Evolutionary conservation across 805 yeast genomes (phyloP).

Genomic region (Lachancea waltii): DNA sequence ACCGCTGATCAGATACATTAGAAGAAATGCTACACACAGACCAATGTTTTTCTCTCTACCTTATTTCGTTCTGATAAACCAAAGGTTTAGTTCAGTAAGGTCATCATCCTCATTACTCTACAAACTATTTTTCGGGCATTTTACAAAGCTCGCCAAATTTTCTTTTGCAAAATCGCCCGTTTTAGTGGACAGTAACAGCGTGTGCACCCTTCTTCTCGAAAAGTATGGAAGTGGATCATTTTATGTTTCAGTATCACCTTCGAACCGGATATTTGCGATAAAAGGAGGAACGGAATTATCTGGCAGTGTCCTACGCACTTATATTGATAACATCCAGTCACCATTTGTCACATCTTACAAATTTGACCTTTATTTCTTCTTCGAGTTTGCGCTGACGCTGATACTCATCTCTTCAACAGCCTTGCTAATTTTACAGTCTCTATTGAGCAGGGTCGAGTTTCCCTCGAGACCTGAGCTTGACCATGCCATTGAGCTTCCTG

Average conservation of each 20-base stretch:
- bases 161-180: constrained; percentile 8
- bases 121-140: constrained; percentile 11
- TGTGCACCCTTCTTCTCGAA: constrained; percentile 10
- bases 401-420: constrained; percentile 47
- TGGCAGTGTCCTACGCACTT: background rate
- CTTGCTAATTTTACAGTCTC: constrained; percentile 38
- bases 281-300: background rate
- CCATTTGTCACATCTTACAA: constrained; percentile 32
- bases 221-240: constrained; percentile 2
- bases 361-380: constrained; percentile 44
- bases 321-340: constrained; percentile 14
- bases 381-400: constrained; percentile 50
- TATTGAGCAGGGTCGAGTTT: constrained; percentile 7
- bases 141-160: constrained; percentile 6
- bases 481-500: too few relatives aligned
- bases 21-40: too few relatives aligned
- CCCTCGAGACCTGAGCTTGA: background rate
- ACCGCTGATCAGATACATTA: background rate
- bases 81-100: constrained; percentile 12
- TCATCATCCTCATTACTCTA: constrained; percentile 18
- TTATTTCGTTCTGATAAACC: constrained; percentile 11
- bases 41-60: background rate
- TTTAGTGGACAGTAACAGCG: constrained; percentile 12
- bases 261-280: constrained; percentile 10
- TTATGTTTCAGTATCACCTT: constrained; percentile 6